These are phyloP conservation scores for Amniculicola lignicola DNA, from an alignment of 495 filamentous ascomycete genomes.

Conservation along the genomic window DNA sequence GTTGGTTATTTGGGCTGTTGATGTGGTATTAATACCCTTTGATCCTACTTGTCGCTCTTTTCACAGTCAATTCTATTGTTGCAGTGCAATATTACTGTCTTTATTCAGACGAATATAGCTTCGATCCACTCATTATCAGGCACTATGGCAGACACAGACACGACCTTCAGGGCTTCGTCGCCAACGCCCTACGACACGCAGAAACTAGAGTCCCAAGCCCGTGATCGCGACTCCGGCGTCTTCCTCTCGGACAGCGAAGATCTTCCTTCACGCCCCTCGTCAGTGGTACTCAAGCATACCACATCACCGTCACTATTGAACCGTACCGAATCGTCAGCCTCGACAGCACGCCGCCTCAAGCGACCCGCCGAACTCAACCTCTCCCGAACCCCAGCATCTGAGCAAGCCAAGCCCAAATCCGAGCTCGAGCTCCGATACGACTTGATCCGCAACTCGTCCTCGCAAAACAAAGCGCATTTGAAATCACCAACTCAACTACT, in stretches of 20 bases:
- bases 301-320: neutral
- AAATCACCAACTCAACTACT: conserved; percentile 30
- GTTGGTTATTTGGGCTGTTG: too few relatives aligned
- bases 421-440: conserved; percentile 26
- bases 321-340: neutral
- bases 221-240: conserved; percentile 26
- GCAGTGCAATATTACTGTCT: too few relatives aligned
- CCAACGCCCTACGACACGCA: neutral
- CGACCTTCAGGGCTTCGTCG: neutral
- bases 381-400: neutral
- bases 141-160: neutral
- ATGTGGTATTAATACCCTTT: neutral
- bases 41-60: neutral
- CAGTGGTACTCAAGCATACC: neutral
- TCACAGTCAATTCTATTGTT: too few relatives aligned
- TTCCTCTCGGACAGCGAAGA: conserved; percentile 18
- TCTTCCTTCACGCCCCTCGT: neutral
- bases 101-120: too few relatives aligned
- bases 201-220: neutral
- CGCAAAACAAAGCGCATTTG: conserved; percentile 9
- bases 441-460: conserved; percentile 18
- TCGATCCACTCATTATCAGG: too few relatives aligned
- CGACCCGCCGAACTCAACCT: conserved; percentile 27
- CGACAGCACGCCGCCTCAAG: conserved; percentile 12
- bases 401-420: conserved; percentile 11